These are phyloP conservation scores for Penicillium steckii DNA, from an alignment of 495 filamentous ascomycete genomes.

Conservation along the genomic window DNA sequence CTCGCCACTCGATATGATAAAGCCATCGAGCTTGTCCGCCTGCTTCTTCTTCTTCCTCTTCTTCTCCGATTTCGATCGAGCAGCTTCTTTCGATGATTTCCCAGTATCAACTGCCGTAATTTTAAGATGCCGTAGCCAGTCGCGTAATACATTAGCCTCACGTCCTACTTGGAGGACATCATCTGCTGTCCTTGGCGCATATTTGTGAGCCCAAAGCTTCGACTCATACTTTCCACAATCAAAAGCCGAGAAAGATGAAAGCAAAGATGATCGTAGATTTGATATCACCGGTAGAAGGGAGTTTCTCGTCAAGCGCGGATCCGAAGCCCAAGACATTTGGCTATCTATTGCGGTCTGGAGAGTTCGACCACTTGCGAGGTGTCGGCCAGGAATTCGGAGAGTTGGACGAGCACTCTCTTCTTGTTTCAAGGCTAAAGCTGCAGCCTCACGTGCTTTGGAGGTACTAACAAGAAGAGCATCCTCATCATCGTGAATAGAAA, in stretches of 20 bases:
- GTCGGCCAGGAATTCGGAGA: conserved; percentile 36
- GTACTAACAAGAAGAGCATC: conserved; percentile 28
- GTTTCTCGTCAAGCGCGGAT: background rate
- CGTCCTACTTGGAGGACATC: conserved; percentile 76
- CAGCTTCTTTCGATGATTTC: conserved; percentile 38
- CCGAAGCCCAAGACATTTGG: conserved; percentile 32
- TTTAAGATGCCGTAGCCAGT: conserved; percentile 79
- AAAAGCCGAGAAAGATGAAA: conserved; percentile 67
- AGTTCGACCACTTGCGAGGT: conserved; percentile 33
- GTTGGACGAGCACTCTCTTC: background rate
- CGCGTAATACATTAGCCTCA: conserved; percentile 68
- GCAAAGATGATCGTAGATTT: conserved; percentile 59
- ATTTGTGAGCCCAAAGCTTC: conserved; percentile 79
- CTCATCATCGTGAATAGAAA: conserved; percentile 34
- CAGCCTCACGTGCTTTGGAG: conserved; percentile 12
- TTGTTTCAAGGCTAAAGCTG: background rate
- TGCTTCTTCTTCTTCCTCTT: conserved; percentile 66
- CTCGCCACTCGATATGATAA: conserved; percentile 82
- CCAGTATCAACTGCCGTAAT: conserved; percentile 72
- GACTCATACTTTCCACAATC: conserved; percentile 75
- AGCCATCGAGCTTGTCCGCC: conserved; percentile 70
- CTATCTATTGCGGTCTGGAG: conserved; percentile 31
- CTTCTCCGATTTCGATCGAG: conserved; percentile 39
- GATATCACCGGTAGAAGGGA: conserved; percentile 47
- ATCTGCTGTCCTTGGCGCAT: conserved; percentile 66